Base-by-base conservation (phyloP, 1,284 basidiomycete genomes). In the Pyrrhoderma lamaoense region DNA sequence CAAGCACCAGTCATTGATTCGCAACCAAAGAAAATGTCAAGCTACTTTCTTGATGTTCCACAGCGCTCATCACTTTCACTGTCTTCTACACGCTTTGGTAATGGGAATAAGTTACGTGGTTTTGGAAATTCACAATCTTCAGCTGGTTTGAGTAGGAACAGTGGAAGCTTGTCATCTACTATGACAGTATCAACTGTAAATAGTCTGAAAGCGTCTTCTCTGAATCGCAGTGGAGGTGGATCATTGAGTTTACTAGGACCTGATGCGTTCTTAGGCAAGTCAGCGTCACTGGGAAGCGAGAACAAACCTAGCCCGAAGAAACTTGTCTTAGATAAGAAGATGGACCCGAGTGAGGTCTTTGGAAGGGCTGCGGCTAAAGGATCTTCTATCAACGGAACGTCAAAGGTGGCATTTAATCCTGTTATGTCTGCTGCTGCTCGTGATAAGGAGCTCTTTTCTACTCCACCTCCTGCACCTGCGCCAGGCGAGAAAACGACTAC, bases 221-320 rank as follows among this genome's bases (percentile, higher is more conserved):
- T 11, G 5, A 31, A 5, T 31, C 27, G 27, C 11, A 31, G 11
- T 31, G 27, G 27, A 5, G 77, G 76, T 52, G 82, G 75, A 58
- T 65, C 73, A 0, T 73, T 72, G 50, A 69, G 74, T 9, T 67
- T 85, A 39, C 62, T 74, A 27, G 71, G 71, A 3, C 70, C 80
- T 9, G 82, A 85, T 50, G 64, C 69, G 4, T 73, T 81, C 57
- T 56, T 80, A 23, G 74, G 73, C 21, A 75, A 76, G 31, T 16
- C 16, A 40, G 71, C 82, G 61, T 31, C 40, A 16, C 63, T 87
- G 45, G 74, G 86, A 59, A 82, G 79, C 54, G 80, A 82, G n/a
- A 69, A 70, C 19, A 77, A 87, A 37, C 81, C 86, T 52, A 96
- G 90, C 64, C 91, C 97, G 56, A 99, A 98, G 76, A 95, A 96